Evolutionary conservation across 257 asterid genomes (phyloP), one percentile per base, ranked within the genome.

Genomic region (Eucommia ulmoides): DNA sequence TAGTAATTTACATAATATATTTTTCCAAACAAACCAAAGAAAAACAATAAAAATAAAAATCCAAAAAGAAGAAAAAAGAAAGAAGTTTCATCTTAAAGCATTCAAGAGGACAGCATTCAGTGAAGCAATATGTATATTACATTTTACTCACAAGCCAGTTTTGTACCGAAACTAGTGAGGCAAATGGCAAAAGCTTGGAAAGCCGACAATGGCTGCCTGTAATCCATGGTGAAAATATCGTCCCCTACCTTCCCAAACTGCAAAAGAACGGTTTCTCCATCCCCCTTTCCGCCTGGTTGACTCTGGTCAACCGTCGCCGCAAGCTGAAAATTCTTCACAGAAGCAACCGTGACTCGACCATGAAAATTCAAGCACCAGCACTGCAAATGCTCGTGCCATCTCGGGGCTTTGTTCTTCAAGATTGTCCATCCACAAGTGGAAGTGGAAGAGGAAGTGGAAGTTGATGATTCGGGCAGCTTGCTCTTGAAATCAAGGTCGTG

Each of bases 331-430:
- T 88, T 88, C 77, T 88, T 88, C 10, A 88, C 97, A 0, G 97
- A 84, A 3, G 97, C 97, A 5, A 82, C 94, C 0, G 97, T 88
- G 10, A 88, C 97, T 65, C 97, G 70, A 3, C 96, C 97, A 6
- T 88, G 97, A 65, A 88, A 88, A 69, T 88, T 88, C 74, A 88
- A 71, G 74, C 97, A 88, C 97, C 97, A 88, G 52, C 96, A 88
- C 58, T 88, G 93, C 70, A 88, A 67, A 60, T 84, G 86, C 33
- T 88, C 94, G 7, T 88, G 95, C 97, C 97, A 84, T 50, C 95
- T 61, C 0, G 97, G 97, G 23, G 95, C 80, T 62, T 88, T 88
- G 73, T 84, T 88, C 67, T 70, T 88, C 67, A 88, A 50, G 49
- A 88, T 29, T 2, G 91, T 80, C 45, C 25, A 54, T 18, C 62